Evolutionary conservation across 2,329 filamentous ascomycete species (phyloP), one percentile per base, ranked within the genome.

Genomic region (Fusarium buharicum): DNA sequence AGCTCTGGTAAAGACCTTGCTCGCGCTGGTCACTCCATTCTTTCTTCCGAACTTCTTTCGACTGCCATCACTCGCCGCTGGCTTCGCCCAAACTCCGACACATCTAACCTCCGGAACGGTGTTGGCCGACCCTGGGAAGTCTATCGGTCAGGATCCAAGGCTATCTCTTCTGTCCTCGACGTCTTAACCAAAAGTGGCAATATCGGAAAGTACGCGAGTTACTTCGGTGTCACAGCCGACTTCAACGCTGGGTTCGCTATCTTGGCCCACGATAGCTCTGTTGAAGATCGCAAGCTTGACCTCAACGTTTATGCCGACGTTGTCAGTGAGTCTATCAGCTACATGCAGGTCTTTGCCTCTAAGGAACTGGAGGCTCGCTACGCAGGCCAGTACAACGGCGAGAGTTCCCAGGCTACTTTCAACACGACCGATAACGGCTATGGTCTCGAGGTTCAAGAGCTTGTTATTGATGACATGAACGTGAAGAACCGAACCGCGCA

Each of bases 301-400:
- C 67, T 75, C 6, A 75, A 76, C 12, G 73, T 74, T 0, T 59
- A 75, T n/a, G 74, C 67, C 0, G 74, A 76, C 27, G 45, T 76
- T 14, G 69, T 72, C 0, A 74, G 71, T 6, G 68, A 71, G 34
- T 34, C 61, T 3, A 27, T 69, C 5, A 64, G 44, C 0, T 43
- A 68, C 3, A 3, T 68, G 1, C 44, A 52, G 14, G 37, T 4
- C 1, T 45, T 64, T 39, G 54, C 66, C 0, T 55, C 55, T 3
- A 30, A 67, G 3, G 67, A 69, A n/a, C 13, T 55, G 2, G 37
- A 51, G 1, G 38, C 24, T 4, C 55, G 55, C 0, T 69, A 64
- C 17, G 62, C 55, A 0, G 62, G 66, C 3, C n/a, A 9, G 0
- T 69, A 64, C 4, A 2, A 31, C 4, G 20, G 28, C 0, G 22